Evolutionary conservation across 495 filamentous ascomycete genomes (phyloP).

Genomic region (Aspergillus sclerotiicarbonarius): DNA sequence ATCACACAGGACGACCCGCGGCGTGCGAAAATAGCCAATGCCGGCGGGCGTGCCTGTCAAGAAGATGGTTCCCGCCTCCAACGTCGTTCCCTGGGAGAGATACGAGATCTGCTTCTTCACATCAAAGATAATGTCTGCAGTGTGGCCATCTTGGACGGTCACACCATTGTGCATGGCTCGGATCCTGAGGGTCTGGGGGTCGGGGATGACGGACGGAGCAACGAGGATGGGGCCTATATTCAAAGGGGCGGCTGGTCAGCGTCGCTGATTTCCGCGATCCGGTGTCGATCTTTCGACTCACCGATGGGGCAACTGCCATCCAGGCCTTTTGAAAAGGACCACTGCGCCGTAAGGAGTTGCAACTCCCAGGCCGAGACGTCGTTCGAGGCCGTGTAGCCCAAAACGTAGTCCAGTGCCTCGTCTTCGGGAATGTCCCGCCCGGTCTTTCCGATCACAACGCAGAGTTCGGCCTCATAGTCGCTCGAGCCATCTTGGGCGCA

Average conservation of each 20-base stretch:
- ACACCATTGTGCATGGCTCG: conserved; percentile 30
- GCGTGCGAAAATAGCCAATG: conserved; percentile 43
- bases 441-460: conserved; percentile 37
- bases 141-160: conserved; percentile 27
- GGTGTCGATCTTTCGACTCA: conserved; percentile 1
- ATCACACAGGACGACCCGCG: conserved; percentile 46
- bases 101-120: conserved; percentile 31
- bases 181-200: conserved; percentile 31
- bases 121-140: conserved; percentile 33
- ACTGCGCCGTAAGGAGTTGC: conserved; percentile 36
- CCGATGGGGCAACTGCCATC: conserved; percentile 36
- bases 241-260: no score
- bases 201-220: conserved; percentile 27
- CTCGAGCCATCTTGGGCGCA: conserved; percentile 42
- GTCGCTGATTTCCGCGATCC: not conserved
- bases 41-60: conserved; percentile 43
- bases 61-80: conserved; percentile 36
- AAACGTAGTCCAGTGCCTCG: conserved; percentile 40
- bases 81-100: conserved; percentile 42
- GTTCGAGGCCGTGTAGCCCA: conserved; percentile 42
- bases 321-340: conserved; percentile 46
- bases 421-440: conserved; percentile 40
- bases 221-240: conserved; percentile 38
- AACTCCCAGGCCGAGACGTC: conserved; percentile 39
- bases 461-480: conserved; percentile 50